Evolutionary conservation across 208 protist species (phyloP), one percentile per base, ranked within the genome.

Genomic region (Novymonas esmeraldas): DNA sequence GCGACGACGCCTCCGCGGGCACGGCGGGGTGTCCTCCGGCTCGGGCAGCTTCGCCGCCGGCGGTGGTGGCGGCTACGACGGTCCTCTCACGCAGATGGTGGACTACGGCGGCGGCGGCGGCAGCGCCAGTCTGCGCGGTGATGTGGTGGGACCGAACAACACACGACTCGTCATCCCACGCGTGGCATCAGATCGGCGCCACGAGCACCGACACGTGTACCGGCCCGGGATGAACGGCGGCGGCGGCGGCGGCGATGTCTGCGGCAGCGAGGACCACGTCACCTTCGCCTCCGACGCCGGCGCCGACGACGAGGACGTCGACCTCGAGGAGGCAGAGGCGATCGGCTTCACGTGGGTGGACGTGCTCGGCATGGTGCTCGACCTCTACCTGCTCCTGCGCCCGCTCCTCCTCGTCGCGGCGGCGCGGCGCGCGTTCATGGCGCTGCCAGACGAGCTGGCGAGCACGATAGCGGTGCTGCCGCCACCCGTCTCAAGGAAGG

Each of bases 81-180:
- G 41, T 22, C 41, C 57, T 50, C 24, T 48, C 41, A 34, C 59
- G n/a, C 59, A 50, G 38, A 3, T 33, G 36, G 38, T n/a, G n/a
- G n/a, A n/a, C n/a, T n/a, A n/a, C n/a, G n/a, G 31, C 24, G 42
- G 51, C 42, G 33, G 31, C 11, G 42, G 29, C 31, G 18, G 57
- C 34, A 29, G 58, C 69, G 48, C 33, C 42, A 62, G 45, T n/a
- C 50, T 79, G 46, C 38, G 58, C 16, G 63, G 73, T 1, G 58
- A 52, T 33, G 67, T 60, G 6, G 55, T 73, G 13, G 72, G 74
- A 2, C 78, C 81, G 3, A 55, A 66, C 51, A 80, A 62, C 55
- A 81, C 76, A 20, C 77, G 56, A 3, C 85, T 92, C 44, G 79
- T 92, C 51, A 92, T 94, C 63, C 85, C 89, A n/a, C 89, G 85